A percentile compares a stretch with the other conserved stretches of the same genome.
phyloP scores from a whole-genome alignment of 805 yeast genomes.

The Barnettozyma pratensis region DNA sequence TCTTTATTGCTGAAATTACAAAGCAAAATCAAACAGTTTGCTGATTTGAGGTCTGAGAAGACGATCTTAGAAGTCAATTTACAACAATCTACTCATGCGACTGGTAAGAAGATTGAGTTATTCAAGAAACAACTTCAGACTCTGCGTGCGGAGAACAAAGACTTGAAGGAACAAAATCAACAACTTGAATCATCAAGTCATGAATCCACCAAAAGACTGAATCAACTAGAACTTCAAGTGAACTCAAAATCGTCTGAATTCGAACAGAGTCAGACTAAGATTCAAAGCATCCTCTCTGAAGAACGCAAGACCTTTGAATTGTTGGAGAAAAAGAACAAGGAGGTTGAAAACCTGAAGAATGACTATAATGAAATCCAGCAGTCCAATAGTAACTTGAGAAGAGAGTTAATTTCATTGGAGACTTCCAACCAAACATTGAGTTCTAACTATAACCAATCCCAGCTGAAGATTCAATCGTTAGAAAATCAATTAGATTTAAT shows the following conservation, averaged over 20 bases:
- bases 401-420: conserved; percentile 34
- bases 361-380: conserved; percentile 35
- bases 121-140: conserved; percentile 27
- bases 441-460: conserved; percentile 25
- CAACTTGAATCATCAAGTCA: conserved; percentile 19
- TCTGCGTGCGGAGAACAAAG: conserved; percentile 20
- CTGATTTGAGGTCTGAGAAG: conserved; percentile 33
- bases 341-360: conserved; percentile 28
- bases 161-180: conserved; percentile 18
- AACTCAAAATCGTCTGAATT: conserved; percentile 6
- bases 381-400: conserved; percentile 34
- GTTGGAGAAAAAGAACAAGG: conserved; percentile 32
- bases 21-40: conserved; percentile 29
- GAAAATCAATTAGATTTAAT: conserved; percentile 39
- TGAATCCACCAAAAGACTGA: conserved; percentile 16
- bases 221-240: conserved; percentile 12
- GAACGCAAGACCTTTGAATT: conserved; percentile 30
- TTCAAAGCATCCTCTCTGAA: conserved; percentile 18
- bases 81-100: conserved; percentile 35
- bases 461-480: conserved; percentile 32
- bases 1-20: conserved; percentile 25
- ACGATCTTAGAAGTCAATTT: conserved; percentile 32
- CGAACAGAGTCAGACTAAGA: conserved; percentile 8
- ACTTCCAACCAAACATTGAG: conserved; percentile 29
- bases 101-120: conserved; percentile 27